Evolutionary conservation across 202 grass and related monocot genomes (phyloP).

Genomic region (Hordeum pubiflorum): DNA sequence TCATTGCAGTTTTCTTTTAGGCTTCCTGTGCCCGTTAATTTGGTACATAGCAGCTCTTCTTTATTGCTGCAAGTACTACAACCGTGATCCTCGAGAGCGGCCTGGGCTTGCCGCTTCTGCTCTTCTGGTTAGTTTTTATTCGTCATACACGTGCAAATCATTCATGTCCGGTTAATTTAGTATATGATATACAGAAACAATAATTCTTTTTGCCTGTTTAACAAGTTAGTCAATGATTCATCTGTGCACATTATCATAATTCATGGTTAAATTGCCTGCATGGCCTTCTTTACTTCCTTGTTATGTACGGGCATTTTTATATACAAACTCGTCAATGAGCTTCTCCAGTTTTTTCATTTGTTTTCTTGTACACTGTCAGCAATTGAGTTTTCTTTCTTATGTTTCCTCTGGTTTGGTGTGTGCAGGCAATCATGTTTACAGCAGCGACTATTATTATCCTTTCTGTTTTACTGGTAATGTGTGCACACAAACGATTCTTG

Average conservation of each 20-base stretch:
- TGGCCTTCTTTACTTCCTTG: background rate
- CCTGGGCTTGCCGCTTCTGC: conserved; percentile 76
- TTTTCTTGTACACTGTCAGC: background rate
- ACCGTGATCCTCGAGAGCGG: conserved; percentile 85
- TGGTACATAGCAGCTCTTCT: conserved; percentile 80
- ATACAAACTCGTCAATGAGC: background rate
- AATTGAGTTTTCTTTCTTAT: conserved; percentile 1
- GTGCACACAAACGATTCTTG: conserved; percentile 33
- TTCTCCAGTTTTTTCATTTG: background rate
- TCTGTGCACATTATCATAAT: background rate
- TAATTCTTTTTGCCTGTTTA: background rate
- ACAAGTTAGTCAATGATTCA: background rate
- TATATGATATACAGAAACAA: background rate
- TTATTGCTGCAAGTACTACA: conserved; percentile 84
- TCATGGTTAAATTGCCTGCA: background rate
- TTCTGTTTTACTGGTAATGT: conserved; percentile 42
- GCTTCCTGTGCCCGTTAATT: conserved; percentile 80
- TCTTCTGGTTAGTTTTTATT: conserved; percentile 51
- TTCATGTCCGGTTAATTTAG: background rate
- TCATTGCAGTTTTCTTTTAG: conserved; percentile 79
- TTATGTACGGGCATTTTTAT: background rate
- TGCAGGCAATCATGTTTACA: conserved; percentile 50
- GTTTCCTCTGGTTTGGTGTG: background rate
- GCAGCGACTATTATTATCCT: conserved; percentile 39
- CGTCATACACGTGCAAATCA: background rate